Percentiles rank a stretch among this genome's conserved stretches.
These are phyloP conservation scores for Teratosphaeriaceae sp. DNA, from an alignment of 2,329 filamentous ascomycete species.

Conservation along the genomic window DNA sequence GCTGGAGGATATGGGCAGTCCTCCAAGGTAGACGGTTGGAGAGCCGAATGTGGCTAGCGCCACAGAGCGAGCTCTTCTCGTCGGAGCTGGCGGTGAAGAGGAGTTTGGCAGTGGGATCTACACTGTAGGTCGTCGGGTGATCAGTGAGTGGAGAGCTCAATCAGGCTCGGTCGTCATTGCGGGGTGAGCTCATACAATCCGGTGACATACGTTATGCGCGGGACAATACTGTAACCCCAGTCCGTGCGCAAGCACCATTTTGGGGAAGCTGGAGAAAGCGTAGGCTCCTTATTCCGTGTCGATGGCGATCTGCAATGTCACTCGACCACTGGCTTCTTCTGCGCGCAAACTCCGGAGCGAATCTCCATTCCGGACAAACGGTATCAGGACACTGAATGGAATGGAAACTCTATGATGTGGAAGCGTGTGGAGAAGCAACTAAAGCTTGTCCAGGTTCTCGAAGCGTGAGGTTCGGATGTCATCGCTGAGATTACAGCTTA, in stretches of 20 bases:
- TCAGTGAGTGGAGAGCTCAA: neutral
- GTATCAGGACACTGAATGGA: slow-evolving; percentile 1
- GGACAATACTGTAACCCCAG: neutral
- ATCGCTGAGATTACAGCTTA: slow-evolving; percentile 1
- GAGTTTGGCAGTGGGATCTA: slow-evolving; percentile 1
- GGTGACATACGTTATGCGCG: neutral
- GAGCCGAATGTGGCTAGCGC: too few relatives aligned
- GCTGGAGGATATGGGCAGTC: too few relatives aligned
- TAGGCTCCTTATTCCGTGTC: neutral
- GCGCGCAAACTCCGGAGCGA: neutral
- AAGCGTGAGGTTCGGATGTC: neutral
- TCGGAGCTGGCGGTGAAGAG: neutral
- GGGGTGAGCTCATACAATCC: neutral
- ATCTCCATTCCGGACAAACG: neutral
- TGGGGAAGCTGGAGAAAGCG: neutral
- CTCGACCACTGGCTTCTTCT: neutral
- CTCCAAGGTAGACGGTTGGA: too few relatives aligned
- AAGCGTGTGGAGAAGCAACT: neutral
- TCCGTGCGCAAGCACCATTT: neutral
- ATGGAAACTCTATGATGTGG: slow-evolving; percentile 1
- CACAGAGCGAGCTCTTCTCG: neutral
- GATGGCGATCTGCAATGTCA: neutral
- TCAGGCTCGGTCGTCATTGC: neutral
- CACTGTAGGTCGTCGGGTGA: neutral
- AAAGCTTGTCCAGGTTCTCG: neutral